Conservation (phyloP, 805 yeast genomes). For the Kuraishia borneana region DNA sequence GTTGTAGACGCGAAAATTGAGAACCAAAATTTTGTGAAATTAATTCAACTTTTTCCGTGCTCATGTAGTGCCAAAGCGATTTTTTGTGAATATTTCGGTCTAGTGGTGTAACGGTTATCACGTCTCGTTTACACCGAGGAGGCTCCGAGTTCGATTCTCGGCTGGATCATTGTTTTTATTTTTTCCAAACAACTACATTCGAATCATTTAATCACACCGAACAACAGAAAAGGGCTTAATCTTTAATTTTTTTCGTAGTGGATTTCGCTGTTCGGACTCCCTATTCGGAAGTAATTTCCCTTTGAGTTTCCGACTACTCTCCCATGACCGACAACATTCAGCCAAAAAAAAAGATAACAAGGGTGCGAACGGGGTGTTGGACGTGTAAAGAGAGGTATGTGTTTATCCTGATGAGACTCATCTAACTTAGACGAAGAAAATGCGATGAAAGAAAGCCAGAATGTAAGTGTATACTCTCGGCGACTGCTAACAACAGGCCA, state of each 20-base stretch:
- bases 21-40: no score
- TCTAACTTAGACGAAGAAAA: slow-evolving; percentile 29
- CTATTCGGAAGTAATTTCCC: no score
- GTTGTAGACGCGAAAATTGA: no score
- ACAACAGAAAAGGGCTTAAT: no score
- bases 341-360: slow-evolving; percentile 21
- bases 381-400: slow-evolving; percentile 40
- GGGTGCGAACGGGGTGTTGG: slow-evolving; percentile 50
- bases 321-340: not conserved
- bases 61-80: no score
- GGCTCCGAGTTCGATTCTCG: slow-evolving; percentile 7
- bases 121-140: slow-evolving; percentile 9
- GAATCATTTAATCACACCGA: no score
- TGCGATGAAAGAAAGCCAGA: slow-evolving; percentile 45
- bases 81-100: slow-evolving; percentile 2
- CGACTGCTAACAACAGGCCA: not conserved
- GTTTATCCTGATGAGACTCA: not conserved
- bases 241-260: no score
- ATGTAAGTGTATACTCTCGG: slow-evolving; percentile 17
- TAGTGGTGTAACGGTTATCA: slow-evolving; percentile 8
- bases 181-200: no score
- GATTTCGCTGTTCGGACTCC: no score
- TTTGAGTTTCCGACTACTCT: no score
- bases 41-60: no score
- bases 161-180: slow-evolving; percentile 4